Percentiles rank a stretch among this genome's conserved stretches.
These are phyloP conservation scores for Adansonia rubrostipa DNA, from an alignment of 441 rosid species.

Conservation along the genomic window DNA sequence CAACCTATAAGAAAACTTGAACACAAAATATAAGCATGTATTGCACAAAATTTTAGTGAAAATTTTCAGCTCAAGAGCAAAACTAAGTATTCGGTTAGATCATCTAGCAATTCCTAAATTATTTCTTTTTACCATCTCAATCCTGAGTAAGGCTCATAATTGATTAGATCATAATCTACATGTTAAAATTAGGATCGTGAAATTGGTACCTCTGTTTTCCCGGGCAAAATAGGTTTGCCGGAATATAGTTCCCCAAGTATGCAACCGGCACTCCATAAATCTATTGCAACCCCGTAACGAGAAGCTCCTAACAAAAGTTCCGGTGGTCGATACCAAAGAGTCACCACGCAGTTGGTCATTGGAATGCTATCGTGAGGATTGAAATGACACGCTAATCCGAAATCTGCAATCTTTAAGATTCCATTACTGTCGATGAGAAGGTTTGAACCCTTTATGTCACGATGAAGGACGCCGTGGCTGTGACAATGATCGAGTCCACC, in stretches of 20 bases:
- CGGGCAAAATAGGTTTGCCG: constrained; percentile 85
- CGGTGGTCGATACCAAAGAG: constrained; percentile 97
- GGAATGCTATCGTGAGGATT: constrained; percentile 54
- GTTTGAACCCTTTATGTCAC: constrained; percentile 94
- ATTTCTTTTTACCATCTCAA: background rate
- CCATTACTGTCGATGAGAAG: constrained; percentile 86
- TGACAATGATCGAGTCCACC: constrained; percentile 96
- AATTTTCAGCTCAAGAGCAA: background rate
- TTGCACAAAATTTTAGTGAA: background rate
- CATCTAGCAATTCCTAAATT: background rate
- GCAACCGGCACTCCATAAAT: constrained; percentile 97
- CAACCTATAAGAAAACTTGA: constrained; percentile 55
- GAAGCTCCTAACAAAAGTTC: constrained; percentile 89
- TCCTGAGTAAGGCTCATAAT: background rate
- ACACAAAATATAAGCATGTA: background rate
- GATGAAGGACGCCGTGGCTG: constrained; percentile 76
- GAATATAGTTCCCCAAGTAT: constrained; percentile 81
- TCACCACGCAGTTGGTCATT: constrained; percentile 91
- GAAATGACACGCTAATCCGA: constrained; percentile 81
- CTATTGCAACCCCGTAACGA: constrained; percentile 76
- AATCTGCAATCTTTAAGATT: constrained; percentile 88
- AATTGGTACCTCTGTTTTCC: constrained; percentile 81
- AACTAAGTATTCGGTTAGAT: background rate
- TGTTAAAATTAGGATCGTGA: background rate
- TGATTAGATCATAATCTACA: background rate